Evolutionary conservation across 805 yeast genomes (phyloP), one percentile per base, ranked within the genome.

Genomic region (Metschnikowia anglica): DNA sequence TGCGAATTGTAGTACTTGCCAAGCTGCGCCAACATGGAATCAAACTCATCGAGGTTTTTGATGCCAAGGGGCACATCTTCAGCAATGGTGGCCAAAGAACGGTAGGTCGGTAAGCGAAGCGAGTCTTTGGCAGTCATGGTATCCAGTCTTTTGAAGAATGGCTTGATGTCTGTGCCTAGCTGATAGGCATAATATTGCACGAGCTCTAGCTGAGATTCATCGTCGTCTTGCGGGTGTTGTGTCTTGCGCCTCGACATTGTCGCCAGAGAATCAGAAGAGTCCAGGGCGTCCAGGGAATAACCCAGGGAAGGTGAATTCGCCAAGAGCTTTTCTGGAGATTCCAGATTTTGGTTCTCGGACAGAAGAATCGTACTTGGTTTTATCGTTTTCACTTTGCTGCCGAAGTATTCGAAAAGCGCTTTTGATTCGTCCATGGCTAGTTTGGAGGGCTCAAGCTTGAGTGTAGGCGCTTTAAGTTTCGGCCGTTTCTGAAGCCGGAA

Each of bases 11-110:
- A 50, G 25, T 26, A 46, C 13, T 26, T 31, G 2, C 30, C 38
- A 3, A 52, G 42, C 35, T 72, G 76, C 3, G 54, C 57, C 36
- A 71, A 33, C 73, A 72, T 65, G 24, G 65, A 59, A 37, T 67
- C 75, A 37, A 65, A 59, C 47, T 70, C 74, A 4, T 46, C 48
- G 9, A 67, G 43, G 25, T 62, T 60, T 2, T 47, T 39, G 5
- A 66, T 50, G 0, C 34, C 21, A 0, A 40, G 26, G 7, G 69
- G 67, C 8, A 62, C 37, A 5, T 48, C 45, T 1, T 41, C 37
- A 1, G 68, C 53, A 12, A 58, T 26, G 3, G 61, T 15, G 46
- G 56, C 33, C 43, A 50, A 30, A 6, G 55, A 33, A n/a, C 38
- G 41, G 39, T 23, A 38, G 18, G 30, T 18, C 5, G 43, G 34